Evolutionary conservation across 2,329 filamentous ascomycete species (phyloP).

Genomic region (Claviceps quebecensis): DNA sequence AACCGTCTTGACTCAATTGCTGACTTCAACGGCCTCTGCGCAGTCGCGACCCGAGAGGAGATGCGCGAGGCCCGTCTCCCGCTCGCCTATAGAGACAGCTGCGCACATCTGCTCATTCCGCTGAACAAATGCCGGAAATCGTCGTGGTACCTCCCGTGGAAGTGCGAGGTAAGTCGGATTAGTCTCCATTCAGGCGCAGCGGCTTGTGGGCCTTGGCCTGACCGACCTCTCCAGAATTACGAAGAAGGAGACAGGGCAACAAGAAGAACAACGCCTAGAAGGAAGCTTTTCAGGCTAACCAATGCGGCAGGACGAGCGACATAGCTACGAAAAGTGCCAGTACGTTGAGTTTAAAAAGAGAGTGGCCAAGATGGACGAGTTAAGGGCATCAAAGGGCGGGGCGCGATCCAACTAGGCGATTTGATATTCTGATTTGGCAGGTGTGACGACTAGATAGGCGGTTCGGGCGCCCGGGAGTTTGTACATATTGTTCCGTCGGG

Average conservation of each 20-base stretch:
- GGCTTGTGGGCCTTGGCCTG: background rate
- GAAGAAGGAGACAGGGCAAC: background rate
- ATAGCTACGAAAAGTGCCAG: conserved; percentile 98
- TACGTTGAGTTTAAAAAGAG: conserved; percentile 98
- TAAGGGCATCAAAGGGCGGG: conserved; percentile 72
- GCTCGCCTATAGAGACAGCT: conserved; percentile 85
- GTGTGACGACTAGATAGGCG: background rate
- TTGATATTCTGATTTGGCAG: background rate
- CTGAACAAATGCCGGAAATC: conserved; percentile 89
- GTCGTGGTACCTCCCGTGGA: conserved; percentile 92
- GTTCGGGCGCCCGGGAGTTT: background rate
- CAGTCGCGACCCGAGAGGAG: conserved; percentile 73
- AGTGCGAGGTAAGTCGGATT: conserved; percentile 64
- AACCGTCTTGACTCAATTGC: background rate
- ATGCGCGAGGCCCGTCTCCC: conserved; percentile 88
- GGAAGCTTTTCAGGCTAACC: conserved; percentile 2
- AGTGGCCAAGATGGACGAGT: conserved; percentile 96
- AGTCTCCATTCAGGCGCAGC: background rate
- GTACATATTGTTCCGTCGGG: conserved; percentile 1
- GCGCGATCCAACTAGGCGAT: conserved; percentile 63
- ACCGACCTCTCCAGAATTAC: too few species aligned
- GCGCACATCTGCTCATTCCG: conserved; percentile 86
- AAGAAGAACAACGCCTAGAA: background rate
- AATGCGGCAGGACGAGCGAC: conserved; percentile 65
- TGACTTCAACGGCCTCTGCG: background rate